A percentile compares a stretch with the other conserved stretches of the same genome.
These are phyloP conservation scores for Datisca glomerata DNA, from an alignment of 306 rosid genomes.

Conservation along the genomic window DNA sequence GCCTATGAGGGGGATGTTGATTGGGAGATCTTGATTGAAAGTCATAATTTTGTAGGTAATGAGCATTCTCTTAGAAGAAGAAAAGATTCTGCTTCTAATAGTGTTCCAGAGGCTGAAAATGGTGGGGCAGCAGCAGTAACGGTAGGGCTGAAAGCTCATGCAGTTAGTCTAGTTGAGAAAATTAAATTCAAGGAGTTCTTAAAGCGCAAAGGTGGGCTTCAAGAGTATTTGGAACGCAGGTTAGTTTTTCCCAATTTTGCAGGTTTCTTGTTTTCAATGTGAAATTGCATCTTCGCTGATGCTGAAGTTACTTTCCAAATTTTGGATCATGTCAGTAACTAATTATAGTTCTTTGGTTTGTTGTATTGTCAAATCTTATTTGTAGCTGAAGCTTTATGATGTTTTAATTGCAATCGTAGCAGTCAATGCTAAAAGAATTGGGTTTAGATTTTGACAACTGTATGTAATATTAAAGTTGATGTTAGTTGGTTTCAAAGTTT, in stretches of 20 bases:
- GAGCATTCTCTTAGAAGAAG: slow-evolving; percentile 36
- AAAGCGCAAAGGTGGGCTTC: slow-evolving; percentile 95
- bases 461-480: too few species aligned
- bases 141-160: slow-evolving; percentile 82
- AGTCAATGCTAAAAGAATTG: too few species aligned
- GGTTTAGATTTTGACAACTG: too few species aligned
- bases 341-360: too few species aligned
- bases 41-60: slow-evolving; percentile 26
- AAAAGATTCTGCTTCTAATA: slow-evolving; percentile 45
- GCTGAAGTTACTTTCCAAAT: too few species aligned
- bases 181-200: slow-evolving; percentile 85
- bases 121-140: slow-evolving; percentile 81
- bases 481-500: too few species aligned
- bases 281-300: too few species aligned
- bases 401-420: too few species aligned
- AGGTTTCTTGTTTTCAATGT: background rate
- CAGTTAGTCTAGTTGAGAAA: slow-evolving; percentile 79
- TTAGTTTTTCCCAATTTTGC: slow-evolving; percentile 20
- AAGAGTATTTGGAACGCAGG: slow-evolving; percentile 92
- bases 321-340: too few species aligned
- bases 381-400: too few species aligned
- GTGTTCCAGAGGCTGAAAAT: slow-evolving; percentile 52
- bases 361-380: too few species aligned
- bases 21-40: slow-evolving; percentile 66
- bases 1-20: slow-evolving; percentile 98